Percentiles rank a stretch among this genome's conserved stretches.
phyloP scores from a whole-genome alignment of 1,284 basidiomycete genomes.

The Ceraceosorus guamensis region DNA sequence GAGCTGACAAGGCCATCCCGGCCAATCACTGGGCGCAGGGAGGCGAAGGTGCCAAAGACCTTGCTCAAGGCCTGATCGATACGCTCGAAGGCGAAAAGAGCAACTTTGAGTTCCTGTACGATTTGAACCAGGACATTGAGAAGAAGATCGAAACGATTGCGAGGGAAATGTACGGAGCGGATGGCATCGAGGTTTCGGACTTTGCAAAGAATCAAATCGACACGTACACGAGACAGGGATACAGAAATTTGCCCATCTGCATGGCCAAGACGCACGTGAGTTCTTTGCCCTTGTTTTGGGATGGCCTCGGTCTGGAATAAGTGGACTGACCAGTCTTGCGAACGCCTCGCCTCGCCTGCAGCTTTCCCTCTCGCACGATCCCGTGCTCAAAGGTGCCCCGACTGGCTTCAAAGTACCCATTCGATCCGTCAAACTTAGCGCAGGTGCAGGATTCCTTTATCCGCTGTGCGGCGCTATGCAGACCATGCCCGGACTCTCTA shows the following conservation, averaged over 20 bases:
- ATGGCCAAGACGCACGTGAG: constrained; percentile 98
- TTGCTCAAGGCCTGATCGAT: constrained; percentile 41
- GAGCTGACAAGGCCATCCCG: constrained; percentile 89
- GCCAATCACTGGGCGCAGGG: constrained; percentile 69
- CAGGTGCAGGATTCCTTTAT: constrained; percentile 92
- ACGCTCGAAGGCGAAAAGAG: constrained; percentile 28
- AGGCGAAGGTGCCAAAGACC: constrained; percentile 38
- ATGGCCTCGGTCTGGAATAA: background rate
- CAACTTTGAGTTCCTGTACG: constrained; percentile 47
- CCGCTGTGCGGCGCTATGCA: constrained; percentile 64
- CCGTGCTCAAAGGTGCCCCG: constrained; percentile 36
- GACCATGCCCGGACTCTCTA: constrained; percentile 94
- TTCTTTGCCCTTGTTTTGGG: constrained; percentile 34
- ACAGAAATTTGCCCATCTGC: constrained; percentile 65
- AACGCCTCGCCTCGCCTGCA: constrained; percentile 11
- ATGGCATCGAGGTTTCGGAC: constrained; percentile 55
- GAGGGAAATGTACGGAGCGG: constrained; percentile 45
- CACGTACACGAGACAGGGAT: constrained; percentile 86
- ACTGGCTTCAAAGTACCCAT: constrained; percentile 78
- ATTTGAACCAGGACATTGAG: constrained; percentile 30
- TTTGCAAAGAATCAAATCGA: constrained; percentile 75
- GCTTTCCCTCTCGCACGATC: constrained; percentile 39
- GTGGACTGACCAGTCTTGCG: background rate
- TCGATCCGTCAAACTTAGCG: constrained; percentile 76
- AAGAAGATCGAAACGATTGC: constrained; percentile 46